Evolutionary conservation across 768 basidiomycete species (phyloP).

Genomic region (Rhodotorula sphaerocarpa): DNA sequence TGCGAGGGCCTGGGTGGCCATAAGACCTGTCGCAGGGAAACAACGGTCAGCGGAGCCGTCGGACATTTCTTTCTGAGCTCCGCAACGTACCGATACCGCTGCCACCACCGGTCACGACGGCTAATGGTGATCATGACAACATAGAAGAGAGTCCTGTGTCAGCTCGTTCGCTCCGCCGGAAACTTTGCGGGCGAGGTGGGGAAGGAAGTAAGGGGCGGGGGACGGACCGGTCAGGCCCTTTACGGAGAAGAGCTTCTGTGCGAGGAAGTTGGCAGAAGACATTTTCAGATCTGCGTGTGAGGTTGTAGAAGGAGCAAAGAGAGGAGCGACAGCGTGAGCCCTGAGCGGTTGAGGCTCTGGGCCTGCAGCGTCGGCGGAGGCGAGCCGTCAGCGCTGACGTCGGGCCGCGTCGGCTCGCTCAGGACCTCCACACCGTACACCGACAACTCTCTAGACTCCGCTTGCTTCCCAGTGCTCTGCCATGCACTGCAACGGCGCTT

Average conservation of each 20-base stretch:
- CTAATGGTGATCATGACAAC: constrained; percentile 42
- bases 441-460: too few relatives aligned
- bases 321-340: neutral
- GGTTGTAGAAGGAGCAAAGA: neutral
- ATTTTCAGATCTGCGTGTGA: neutral
- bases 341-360: too few relatives aligned
- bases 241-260: constrained; percentile 14
- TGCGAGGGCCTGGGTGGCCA: constrained; percentile 48
- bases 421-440: too few relatives aligned
- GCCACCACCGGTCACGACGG: constrained; percentile 77
- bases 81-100: constrained; percentile 59
- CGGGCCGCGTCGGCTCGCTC: too few relatives aligned
- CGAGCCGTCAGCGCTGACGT: too few relatives aligned
- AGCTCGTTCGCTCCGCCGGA: too few relatives aligned
- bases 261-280: neutral
- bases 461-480: too few relatives aligned
- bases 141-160: neutral
- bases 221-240: constrained; percentile 12
- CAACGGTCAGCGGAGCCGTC: constrained; percentile 59
- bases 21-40: constrained; percentile 48
- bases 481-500: too few relatives aligned
- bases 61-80: neutral
- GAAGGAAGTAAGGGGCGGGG: neutral
- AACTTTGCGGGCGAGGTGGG: too few relatives aligned
- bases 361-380: too few relatives aligned